Conservation (phyloP, 805 yeast species). For the Starmerella ratchasimensis region DNA sequence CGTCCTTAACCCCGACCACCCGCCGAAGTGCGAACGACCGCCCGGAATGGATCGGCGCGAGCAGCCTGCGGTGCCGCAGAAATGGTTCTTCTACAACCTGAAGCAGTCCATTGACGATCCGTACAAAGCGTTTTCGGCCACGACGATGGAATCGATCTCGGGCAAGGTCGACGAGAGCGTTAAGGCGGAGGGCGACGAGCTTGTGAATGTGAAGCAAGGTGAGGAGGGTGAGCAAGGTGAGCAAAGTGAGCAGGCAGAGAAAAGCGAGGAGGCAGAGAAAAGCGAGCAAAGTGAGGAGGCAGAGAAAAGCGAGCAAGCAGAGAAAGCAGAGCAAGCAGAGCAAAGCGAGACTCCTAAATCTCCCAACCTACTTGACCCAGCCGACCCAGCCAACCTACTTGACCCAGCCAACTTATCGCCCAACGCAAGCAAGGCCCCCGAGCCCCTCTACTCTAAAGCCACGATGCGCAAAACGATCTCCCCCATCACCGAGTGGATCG, state of each 20-base stretch:
- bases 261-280: not conserved
- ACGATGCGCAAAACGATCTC: constrained; percentile 20
- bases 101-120: constrained; percentile 19
- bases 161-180: not conserved
- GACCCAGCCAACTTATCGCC: not conserved
- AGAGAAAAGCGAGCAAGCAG: not conserved
- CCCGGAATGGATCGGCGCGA: not conserved
- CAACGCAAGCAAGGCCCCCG: constrained; percentile 1
- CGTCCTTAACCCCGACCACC: no score
- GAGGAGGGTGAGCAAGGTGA: not conserved
- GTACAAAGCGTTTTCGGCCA: constrained; percentile 9
- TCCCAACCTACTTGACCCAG: not conserved
- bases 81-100: constrained; percentile 19
- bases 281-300: not conserved
- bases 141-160: constrained; percentile 11
- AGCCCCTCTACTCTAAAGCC: constrained; percentile 20
- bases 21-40: no score
- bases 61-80: constrained; percentile 4
- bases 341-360: not conserved
- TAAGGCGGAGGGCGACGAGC: not conserved
- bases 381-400: not conserved
- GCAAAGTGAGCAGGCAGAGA: not conserved
- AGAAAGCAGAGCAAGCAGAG: no score
- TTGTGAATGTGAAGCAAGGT: not conserved
- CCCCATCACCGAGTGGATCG: constrained; percentile 26